Conservation (phyloP, 148 eudicot genomes). For the Arctostaphylos glauca region DNA sequence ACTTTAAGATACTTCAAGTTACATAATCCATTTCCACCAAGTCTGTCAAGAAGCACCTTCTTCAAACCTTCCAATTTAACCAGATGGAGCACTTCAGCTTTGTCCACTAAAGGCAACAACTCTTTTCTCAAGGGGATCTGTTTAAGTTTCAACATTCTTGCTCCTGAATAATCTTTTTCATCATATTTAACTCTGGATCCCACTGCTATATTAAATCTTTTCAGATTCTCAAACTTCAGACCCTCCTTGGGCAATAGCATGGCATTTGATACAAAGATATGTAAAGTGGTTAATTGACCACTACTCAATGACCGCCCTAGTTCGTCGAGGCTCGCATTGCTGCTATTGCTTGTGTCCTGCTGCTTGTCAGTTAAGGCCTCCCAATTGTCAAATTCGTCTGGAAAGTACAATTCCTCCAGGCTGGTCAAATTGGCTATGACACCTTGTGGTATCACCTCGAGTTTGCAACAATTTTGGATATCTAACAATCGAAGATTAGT, state of each 20-base stretch:
- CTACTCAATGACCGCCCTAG: neutral
- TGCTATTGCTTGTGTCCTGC: neutral
- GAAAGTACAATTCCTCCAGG: slow-evolving; percentile 10
- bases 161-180: too few relatives aligned
- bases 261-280: neutral
- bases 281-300: neutral
- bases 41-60: too few relatives aligned
- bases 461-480: too few relatives aligned
- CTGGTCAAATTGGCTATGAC: too few relatives aligned
- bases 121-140: neutral
- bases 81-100: too few relatives aligned
- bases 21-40: too few relatives aligned
- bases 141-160: neutral
- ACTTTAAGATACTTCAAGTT: too few relatives aligned
- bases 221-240: neutral
- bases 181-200: neutral
- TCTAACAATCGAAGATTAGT: too few relatives aligned
- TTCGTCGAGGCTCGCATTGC: neutral
- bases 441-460: too few relatives aligned
- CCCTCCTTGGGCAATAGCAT: neutral
- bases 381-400: neutral
- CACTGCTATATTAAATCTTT: neutral
- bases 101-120: neutral
- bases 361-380: neutral
- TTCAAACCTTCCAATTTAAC: too few relatives aligned